phyloP scores from a whole-genome alignment of 345 rosid species.

The Conringia planisiliqua region DNA sequence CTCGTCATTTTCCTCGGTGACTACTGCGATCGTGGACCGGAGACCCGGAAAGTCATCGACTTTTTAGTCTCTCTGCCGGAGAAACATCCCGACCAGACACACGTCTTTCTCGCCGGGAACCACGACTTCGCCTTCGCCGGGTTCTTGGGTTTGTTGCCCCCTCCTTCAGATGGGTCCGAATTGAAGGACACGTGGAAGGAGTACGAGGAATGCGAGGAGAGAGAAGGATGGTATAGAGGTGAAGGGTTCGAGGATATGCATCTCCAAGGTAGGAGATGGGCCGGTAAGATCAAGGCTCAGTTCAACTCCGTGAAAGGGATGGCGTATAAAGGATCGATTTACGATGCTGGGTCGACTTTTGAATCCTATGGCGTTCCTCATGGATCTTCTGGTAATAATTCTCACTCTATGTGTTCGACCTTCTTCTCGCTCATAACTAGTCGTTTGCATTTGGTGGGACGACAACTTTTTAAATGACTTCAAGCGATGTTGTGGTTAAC shows the following conservation, averaged over 20 bases:
- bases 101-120: constrained; percentile 72
- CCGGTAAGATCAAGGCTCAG: constrained; percentile 49
- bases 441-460: not conserved
- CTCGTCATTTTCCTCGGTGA: constrained; percentile 84
- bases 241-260: constrained; percentile 74
- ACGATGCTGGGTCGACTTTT: constrained; percentile 81
- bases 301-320: constrained; percentile 52
- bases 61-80: constrained; percentile 53
- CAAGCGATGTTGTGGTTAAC: not conserved
- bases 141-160: constrained; percentile 55
- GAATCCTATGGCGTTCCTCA: constrained; percentile 75
- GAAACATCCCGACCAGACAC: constrained; percentile 58
- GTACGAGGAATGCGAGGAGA: constrained; percentile 50
- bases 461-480: not conserved
- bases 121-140: constrained; percentile 81
- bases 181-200: constrained; percentile 68
- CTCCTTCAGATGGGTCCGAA: constrained; percentile 46
- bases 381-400: constrained; percentile 70
- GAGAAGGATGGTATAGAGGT: constrained; percentile 81
- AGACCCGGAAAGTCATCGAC: constrained; percentile 62
- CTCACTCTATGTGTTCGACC: not conserved
- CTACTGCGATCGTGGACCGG: constrained; percentile 92
- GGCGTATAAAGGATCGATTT: constrained; percentile 63
- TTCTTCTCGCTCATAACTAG: not conserved
- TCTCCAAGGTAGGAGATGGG: constrained; percentile 85